Evolutionary conservation across 2,329 filamentous ascomycete species (phyloP), one percentile per base, ranked within the genome.

Genomic region (Moelleriella libera): DNA sequence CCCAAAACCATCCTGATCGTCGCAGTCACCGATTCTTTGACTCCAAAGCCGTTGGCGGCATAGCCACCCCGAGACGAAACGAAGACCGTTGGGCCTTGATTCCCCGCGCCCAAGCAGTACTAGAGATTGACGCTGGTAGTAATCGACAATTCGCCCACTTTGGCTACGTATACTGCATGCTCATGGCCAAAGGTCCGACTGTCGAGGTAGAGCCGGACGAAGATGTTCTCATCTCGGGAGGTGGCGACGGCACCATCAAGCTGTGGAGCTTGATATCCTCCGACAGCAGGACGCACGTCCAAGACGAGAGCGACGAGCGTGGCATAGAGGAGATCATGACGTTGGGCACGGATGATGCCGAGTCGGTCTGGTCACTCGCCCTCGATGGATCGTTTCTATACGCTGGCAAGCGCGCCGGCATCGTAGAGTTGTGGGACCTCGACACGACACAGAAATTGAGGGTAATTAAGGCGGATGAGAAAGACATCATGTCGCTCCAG

Each of bases 121-220:
- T 97, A 5, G 88, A 94, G 60, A 88, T 96, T 50, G 83, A 87
- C 57, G 78, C 81, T 45, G 78, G 85, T 28, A 83, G 89, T 48
- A 85, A 94, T 49, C 78, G 75, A 49, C 85, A 92, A 57, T 98
- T 94, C 66, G 88, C 92, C 1, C 92, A 98, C 63, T 90, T 83
- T 63, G 92, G 94, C 43, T 97, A 96, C 61, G 82, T 98, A 0
- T 96, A 96, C 63, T 94, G 88, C 63, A 97, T 97, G 90, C 73
- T 94, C 5, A 73, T 98, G 50, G 82, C 87, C 1, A 80, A 78
- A 51, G 86, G 85, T 0, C 73, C 75, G 0, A 79, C 75, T 0
- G 70, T 79, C 2, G 73, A 87, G 6, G 74, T 87, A 4, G 83
- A 83, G 6, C 71, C 77, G 0, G 80, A 86, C 1, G 80, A 84